Percentiles rank a stretch among this genome's conserved stretches.
phyloP scores from a whole-genome alignment of 164 flowering plant species.

The Chimonanthus salicifolius region DNA sequence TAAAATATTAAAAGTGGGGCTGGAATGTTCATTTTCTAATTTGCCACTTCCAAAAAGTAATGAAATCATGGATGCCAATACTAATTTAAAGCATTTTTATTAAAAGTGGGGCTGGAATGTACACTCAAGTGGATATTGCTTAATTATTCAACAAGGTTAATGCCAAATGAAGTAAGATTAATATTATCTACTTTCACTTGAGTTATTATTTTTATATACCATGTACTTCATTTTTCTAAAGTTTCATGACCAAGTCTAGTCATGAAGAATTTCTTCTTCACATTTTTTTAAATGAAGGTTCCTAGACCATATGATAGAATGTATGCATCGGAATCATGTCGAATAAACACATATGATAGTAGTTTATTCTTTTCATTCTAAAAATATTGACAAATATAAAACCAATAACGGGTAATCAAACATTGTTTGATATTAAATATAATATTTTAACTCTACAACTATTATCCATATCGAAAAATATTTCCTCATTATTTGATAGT shows the following conservation, averaged over 20 bases:
- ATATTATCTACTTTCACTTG: not conserved
- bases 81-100: not conserved
- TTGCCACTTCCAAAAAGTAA: slow-evolving; percentile 1
- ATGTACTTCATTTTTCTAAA: not conserved
- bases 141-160: not conserved
- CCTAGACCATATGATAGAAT: not conserved
- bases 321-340: not conserved
- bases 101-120: too few relatives aligned
- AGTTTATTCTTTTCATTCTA: too few relatives aligned
- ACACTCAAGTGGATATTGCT: not conserved
- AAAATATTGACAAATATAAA: too few relatives aligned
- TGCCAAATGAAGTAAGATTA: not conserved
- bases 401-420: too few relatives aligned
- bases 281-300: not conserved
- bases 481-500: too few relatives aligned
- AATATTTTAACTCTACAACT: too few relatives aligned
- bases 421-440: too few relatives aligned
- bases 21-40: slow-evolving; percentile 3
- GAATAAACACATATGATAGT: not conserved
- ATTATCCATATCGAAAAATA: too few relatives aligned
- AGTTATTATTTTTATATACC: not conserved
- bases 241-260: not conserved
- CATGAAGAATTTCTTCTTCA: not conserved
- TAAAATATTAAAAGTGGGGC: slow-evolving; percentile 1
- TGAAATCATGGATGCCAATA: not conserved